These are phyloP conservation scores for Linnemannia schmuckeri DNA, from an alignment of 192 early-diverging fungal species.

Conservation along the genomic window DNA sequence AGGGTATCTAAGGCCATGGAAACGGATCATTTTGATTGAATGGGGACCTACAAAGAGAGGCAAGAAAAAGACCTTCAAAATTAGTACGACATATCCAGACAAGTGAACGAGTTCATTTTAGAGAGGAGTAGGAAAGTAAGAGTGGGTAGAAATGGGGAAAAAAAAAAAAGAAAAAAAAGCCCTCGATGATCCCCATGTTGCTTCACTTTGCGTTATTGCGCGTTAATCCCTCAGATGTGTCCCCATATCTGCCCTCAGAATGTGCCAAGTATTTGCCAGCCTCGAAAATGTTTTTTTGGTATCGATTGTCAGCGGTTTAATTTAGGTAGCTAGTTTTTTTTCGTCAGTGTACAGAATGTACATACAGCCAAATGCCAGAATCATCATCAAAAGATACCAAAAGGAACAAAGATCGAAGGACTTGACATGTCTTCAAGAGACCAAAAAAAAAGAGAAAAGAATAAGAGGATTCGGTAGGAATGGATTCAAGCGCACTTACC, in stretches of 20 bases:
- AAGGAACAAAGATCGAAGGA: neutral
- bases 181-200: neutral
- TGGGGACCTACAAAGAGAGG: neutral
- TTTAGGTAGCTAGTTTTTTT: constrained; percentile 42
- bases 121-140: too few species aligned
- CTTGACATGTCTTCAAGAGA: neutral
- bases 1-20: neutral
- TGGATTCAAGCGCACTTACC: neutral
- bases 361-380: constrained; percentile 46
- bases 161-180: neutral
- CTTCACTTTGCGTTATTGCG: neutral
- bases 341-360: constrained; percentile 38
- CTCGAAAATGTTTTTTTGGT: neutral
- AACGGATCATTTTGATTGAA: neutral
- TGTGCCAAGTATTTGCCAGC: neutral
- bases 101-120: neutral
- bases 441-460: neutral
- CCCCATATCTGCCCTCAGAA: neutral
- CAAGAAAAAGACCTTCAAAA: constrained; percentile 2
- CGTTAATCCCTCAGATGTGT: neutral
- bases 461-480: neutral
- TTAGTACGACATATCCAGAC: neutral
- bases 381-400: constrained; percentile 11
- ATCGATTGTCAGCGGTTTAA: constrained; percentile 17
- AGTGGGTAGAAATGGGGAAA: neutral